Evolutionary conservation across 139 green algal genomes (phyloP).

Genomic region (Micromonas commoda): DNA sequence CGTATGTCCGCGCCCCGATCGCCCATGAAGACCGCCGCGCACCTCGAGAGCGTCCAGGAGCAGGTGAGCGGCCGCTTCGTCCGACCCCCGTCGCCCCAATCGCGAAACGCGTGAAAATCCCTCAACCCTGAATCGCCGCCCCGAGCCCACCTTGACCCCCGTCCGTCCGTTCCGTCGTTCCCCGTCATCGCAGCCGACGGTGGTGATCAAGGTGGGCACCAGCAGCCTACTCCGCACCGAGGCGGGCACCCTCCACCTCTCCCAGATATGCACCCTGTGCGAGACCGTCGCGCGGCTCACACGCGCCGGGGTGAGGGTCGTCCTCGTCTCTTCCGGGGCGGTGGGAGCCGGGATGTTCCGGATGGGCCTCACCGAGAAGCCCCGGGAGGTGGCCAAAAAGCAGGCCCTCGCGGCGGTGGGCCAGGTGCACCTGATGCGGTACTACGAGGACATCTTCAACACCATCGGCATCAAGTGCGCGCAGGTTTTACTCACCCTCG

Average conservation of each 20-base stretch:
- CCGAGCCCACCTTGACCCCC: no score
- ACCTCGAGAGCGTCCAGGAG: no score
- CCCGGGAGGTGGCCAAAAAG: slow-evolving; percentile 61
- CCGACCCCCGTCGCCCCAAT: no score
- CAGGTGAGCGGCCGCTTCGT: no score
- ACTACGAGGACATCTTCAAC: slow-evolving; percentile 83
- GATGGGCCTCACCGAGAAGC: slow-evolving; percentile 56
- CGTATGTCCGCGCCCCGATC: no score
- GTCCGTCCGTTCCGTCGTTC: no score
- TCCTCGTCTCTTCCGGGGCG: slow-evolving; percentile 80
- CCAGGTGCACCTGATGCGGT: slow-evolving; percentile 78
- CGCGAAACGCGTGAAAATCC: no score
- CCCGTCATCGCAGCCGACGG: slow-evolving; percentile 1
- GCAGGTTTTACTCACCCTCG: slow-evolving; percentile 79
- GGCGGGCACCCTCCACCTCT: slow-evolving; percentile 5
- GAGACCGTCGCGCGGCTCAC: background rate
- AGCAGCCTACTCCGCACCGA: slow-evolving; percentile 2
- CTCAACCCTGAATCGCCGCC: no score
- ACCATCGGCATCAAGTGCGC: slow-evolving; percentile 59
- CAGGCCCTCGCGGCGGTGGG: slow-evolving; percentile 56
- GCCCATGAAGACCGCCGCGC: no score
- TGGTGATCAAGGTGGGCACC: slow-evolving; percentile 37
- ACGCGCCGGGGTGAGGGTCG: slow-evolving; percentile 61
- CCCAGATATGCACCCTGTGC: slow-evolving; percentile 23
- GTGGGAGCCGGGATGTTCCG: slow-evolving; percentile 80